phyloP scores from a whole-genome alignment of 2,329 filamentous ascomycete genomes.

The Paracorniculantispora psalliotae region DNA sequence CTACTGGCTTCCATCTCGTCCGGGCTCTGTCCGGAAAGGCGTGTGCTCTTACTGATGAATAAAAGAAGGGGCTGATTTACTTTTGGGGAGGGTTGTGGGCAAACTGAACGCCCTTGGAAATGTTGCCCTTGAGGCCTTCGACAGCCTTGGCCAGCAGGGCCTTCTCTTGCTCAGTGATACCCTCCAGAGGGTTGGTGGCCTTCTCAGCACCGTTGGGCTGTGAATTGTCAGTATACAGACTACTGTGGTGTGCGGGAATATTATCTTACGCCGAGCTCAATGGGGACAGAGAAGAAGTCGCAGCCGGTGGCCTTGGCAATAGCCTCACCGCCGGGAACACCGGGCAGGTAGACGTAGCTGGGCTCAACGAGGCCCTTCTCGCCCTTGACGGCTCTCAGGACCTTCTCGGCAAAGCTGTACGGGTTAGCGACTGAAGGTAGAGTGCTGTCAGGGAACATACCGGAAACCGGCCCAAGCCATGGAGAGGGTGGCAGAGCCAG shows the following conservation, averaged over 20 bases:
- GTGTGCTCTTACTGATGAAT: slow-evolving; percentile 13
- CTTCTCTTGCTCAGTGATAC: slow-evolving; percentile 83
- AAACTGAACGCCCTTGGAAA: slow-evolving; percentile 89
- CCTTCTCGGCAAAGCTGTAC: slow-evolving; percentile 81
- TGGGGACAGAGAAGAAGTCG: slow-evolving; percentile 94
- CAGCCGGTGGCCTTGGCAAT: slow-evolving; percentile 77
- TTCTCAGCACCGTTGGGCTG: slow-evolving; percentile 82
- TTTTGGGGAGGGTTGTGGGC: slow-evolving; percentile 83
- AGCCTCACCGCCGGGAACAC: slow-evolving; percentile 79
- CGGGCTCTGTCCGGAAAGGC: slow-evolving; percentile 24
- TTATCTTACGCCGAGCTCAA: slow-evolving; percentile 84
- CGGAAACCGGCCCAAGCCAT: slow-evolving; percentile 96
- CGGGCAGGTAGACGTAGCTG: slow-evolving; percentile 91
- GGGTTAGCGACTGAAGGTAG: slow-evolving; percentile 13
- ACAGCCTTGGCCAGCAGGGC: slow-evolving; percentile 71
- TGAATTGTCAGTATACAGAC: slow-evolving; percentile 25
- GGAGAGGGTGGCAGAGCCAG: slow-evolving; percentile 83
- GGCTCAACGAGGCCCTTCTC: slow-evolving; percentile 92
- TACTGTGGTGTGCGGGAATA: neutral
- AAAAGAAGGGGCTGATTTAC: slow-evolving; percentile 48
- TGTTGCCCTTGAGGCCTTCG: slow-evolving; percentile 83
- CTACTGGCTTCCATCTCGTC: slow-evolving; percentile 22
- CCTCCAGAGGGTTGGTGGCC: slow-evolving; percentile 71
- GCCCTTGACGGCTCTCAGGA: slow-evolving; percentile 82
- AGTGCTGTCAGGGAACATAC: slow-evolving; percentile 40